Evolutionary conservation across 768 basidiomycete species (phyloP), one percentile per base, ranked within the genome.

Genomic region (Tephrocybe sp.): DNA sequence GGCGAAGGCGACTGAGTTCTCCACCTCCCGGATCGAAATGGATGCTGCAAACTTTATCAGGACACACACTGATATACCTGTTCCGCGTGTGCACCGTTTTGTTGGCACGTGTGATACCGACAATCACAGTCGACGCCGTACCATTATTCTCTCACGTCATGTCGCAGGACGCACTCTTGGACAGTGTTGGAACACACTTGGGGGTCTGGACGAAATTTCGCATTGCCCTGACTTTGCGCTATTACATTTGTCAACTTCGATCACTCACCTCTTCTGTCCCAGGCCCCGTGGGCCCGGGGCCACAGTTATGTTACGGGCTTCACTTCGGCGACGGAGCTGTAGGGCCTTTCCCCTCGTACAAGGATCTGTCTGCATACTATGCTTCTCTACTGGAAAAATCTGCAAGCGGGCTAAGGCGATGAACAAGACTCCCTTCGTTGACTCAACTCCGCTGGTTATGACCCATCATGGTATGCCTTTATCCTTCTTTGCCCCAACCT

Each of bases 21-120:
- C n/a, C n/a, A n/a, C n/a, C n/a, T n/a, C n/a, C n/a, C n/a, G n/a
- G n/a, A n/a, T n/a, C n/a, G 61, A 3, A 40, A 28, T 0, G 82
- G 82, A 1, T 59, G 60, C 32, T 19, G 37, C 15, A 38, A 38
- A 38, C 21, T 38, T 38, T 19, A 19, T 38, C 18, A 38, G 37
- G 21, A 19, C n/a, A 22, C 37, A 38, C 16, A 38, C 37, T 19
- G 16, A 38, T 38, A 38, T 38, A 16, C 37, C 16, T 38, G 21
- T 38, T 18, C 37, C 37, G 9, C n/a, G 21, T 16, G n/a, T 11
- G 12, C n/a, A 38, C 21, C 37, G 37, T 6, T 19, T 38, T 19
- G 37, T 38, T 19, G 21, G 21, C 5, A 15, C 37, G n/a, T n/a
- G n/a, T n/a, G n/a, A n/a, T n/a, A n/a, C n/a, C n/a, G n/a, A n/a